Evolutionary conservation across 441 rosid genomes (phyloP), one percentile per base, ranked within the genome.

Genomic region (Melianthus villosus): DNA sequence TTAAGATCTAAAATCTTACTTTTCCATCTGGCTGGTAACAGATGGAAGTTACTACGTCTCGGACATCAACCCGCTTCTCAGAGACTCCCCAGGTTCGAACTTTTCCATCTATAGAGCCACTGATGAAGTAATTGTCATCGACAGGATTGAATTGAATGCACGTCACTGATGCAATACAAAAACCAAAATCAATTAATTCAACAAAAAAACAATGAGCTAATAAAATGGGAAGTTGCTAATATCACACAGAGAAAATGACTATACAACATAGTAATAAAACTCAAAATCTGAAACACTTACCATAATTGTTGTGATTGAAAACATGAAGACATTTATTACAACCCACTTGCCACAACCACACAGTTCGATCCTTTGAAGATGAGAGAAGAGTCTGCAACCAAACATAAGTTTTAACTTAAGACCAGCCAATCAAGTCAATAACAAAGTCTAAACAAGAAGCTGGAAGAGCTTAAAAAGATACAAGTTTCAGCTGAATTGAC

Each of bases 31-130:
- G 75, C 56, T 56, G 60, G 68, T 77, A 82, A 43, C 79, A 62
- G n/a, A 87, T 52, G 1, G 94, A 79, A 4, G 94, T 69, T 63
- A 75, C 64, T 30, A 63, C 69, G 53, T 87, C 82, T 38, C 57
- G 61, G 2, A 54, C 66, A 16, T 82, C 80, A 0, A 87, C 94
- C 57, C 73, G 64, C 39, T 59, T 41, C 53, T 75, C 73, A 3
- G 54, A 49, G 1, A 75, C 58, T 9, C 84, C 83, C 97, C 97
- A 87, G 23, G 82, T 67, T 52, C 97, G 71, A 44, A 72, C 94
- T 64, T 80, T 87, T 26, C 94, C 94, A 56, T 87, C 97, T n/a
- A 83, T 70, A 0, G 84, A 87, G 31, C 97, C 94, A 36, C 87
- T 83, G 54, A 80, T 42, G 69, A 87, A 87, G 68, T 67, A 53